Evolutionary conservation across 257 asterid species (phyloP).

Genomic region (Handroanthus guayacan): DNA sequence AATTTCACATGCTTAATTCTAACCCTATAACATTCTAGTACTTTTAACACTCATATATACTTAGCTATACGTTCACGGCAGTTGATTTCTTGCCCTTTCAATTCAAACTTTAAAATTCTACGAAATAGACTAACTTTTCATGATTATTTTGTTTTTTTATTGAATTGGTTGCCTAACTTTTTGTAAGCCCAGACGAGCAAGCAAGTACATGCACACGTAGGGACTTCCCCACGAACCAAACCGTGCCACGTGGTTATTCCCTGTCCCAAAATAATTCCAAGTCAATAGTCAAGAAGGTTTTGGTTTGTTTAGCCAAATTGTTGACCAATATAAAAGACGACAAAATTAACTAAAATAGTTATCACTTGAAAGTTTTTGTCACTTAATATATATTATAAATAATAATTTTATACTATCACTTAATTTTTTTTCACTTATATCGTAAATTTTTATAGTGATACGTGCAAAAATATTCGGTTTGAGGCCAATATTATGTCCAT

Average conservation of each 20-base stretch:
- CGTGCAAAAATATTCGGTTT: no score
- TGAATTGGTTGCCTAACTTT: slow-evolving; percentile 35
- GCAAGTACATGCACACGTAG: slow-evolving; percentile 11
- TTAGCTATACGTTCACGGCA: neutral
- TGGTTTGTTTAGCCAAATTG: slow-evolving; percentile 7
- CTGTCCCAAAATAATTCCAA: slow-evolving; percentile 18
- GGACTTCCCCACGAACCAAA: slow-evolving; percentile 30
- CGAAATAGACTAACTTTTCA: slow-evolving; percentile 21
- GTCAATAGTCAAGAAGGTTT: slow-evolving; percentile 36
- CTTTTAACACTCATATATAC: no score
- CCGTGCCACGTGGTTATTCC: slow-evolving; percentile 43
- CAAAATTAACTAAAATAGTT: no score
- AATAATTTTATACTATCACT: no score
- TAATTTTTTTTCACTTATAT: no score
- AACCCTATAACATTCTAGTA: neutral
- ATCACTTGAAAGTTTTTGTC: no score
- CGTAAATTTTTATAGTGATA: no score
- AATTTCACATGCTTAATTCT: neutral
- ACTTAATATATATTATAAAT: no score
- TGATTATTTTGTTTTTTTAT: slow-evolving; percentile 2
- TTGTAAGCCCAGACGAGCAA: neutral
- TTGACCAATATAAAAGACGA: no score
- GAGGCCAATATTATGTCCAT: no score
- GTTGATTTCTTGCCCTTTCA: neutral
- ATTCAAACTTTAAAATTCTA: slow-evolving; percentile 34